phyloP scores from a whole-genome alignment of 345 rosid genomes.

The Camelina laxa region DNA sequence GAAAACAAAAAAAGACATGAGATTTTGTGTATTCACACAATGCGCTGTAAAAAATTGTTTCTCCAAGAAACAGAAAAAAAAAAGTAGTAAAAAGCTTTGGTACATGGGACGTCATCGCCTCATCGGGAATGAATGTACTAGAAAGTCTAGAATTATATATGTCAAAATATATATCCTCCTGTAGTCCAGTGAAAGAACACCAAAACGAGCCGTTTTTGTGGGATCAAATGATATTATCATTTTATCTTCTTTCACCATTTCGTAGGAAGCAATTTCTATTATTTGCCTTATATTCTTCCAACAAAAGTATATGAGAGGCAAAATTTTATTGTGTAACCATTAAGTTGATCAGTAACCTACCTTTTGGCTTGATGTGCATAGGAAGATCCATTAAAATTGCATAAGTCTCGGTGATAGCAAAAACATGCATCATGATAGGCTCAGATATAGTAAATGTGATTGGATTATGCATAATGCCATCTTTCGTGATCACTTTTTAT shows the following conservation, averaged over 20 bases:
- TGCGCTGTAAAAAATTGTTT: conserved; percentile 21
- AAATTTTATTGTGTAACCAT: neutral
- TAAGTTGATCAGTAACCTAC: conserved; percentile 40
- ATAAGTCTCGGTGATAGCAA: conserved; percentile 90
- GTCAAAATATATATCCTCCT: neutral
- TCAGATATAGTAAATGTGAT: conserved; percentile 82
- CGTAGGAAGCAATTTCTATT: conserved; percentile 51
- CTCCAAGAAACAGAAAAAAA: neutral
- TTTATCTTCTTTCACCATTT: conserved; percentile 88
- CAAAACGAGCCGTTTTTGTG: conserved; percentile 82
- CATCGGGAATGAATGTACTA: neutral
- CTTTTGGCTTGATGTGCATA: conserved; percentile 81
- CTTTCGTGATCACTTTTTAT: conserved; percentile 85
- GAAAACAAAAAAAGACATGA: conserved; percentile 27
- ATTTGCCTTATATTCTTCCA: conserved; percentile 1
- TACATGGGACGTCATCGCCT: neutral
- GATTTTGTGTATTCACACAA: neutral
- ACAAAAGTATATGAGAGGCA: conserved; percentile 26
- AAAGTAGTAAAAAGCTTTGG: neutral
- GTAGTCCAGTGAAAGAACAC: conserved; percentile 48
- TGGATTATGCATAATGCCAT: conserved; percentile 89
- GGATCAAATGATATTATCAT: conserved; percentile 73
- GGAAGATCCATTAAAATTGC: conserved; percentile 95
- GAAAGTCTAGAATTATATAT: too few species aligned
- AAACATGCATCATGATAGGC: conserved; percentile 96